A percentile compares a stretch with the other conserved stretches of the same genome.
Conservation (phyloP, 306 rosid genomes). For the Castanea sativa region DNA sequence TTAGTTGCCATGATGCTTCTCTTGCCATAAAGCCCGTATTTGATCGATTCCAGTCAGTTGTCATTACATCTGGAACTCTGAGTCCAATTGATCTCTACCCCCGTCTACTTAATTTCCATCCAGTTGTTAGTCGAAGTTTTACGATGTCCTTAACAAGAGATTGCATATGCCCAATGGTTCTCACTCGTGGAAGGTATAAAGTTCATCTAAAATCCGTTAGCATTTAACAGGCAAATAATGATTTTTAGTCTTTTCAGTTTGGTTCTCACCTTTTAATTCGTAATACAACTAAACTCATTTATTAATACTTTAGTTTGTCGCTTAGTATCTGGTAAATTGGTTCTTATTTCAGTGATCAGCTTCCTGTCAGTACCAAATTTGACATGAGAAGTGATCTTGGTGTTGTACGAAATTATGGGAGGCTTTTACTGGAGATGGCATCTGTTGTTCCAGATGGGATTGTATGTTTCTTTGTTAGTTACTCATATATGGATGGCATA, state of each 20-base stretch:
- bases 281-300: not conserved
- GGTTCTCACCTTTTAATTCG: slow-evolving; percentile 3
- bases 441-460: slow-evolving; percentile 94
- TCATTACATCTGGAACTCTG: slow-evolving; percentile 92
- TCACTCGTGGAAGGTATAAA: slow-evolving; percentile 88
- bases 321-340: slow-evolving; percentile 15
- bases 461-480: slow-evolving; percentile 91
- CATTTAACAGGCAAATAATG: not conserved
- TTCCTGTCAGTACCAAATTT: slow-evolving; percentile 93
- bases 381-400: slow-evolving; percentile 99
- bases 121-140: slow-evolving; percentile 95
- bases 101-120: slow-evolving; percentile 87
- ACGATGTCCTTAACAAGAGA: slow-evolving; percentile 97
- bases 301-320: not conserved
- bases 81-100: slow-evolving; percentile 96
- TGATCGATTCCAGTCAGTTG: slow-evolving; percentile 92
- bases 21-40: slow-evolving; percentile 97
- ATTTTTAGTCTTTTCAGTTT: slow-evolving; percentile 7
- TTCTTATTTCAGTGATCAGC: slow-evolving; percentile 79
- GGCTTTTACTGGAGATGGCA: slow-evolving; percentile 94
- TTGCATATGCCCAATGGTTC: slow-evolving; percentile 99
- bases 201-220: slow-evolving; percentile 7
- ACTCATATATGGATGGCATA: slow-evolving; percentile 96
- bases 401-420: slow-evolving; percentile 90
- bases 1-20: slow-evolving; percentile 96